A percentile compares a stretch with the other conserved stretches of the same genome.
Conservation (phyloP, 148 eudicot genomes). For the Dysphania ambrosioides region DNA sequence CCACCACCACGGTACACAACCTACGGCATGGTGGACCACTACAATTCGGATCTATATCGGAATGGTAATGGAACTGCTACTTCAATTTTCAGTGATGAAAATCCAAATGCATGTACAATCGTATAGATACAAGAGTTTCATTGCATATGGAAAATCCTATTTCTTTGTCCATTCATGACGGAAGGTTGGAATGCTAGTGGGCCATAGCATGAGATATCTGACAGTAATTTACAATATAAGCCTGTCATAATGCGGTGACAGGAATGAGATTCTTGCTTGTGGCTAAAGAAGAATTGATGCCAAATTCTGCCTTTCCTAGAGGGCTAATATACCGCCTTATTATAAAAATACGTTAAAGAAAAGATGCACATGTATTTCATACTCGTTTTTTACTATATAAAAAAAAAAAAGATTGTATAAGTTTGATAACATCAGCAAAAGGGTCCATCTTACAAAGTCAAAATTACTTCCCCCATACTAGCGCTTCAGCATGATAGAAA, state of each 20-base stretch:
- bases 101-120: slow-evolving; percentile 93
- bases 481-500: background rate
- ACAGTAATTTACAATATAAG: slow-evolving; percentile 26
- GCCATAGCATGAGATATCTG: slow-evolving; percentile 23
- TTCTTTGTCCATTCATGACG: slow-evolving; percentile 23
- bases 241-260: slow-evolving; percentile 29
- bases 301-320: slow-evolving; percentile 16
- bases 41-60: slow-evolving; percentile 30
- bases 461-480: background rate
- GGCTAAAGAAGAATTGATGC: slow-evolving; percentile 28
- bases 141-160: slow-evolving; percentile 2
- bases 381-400: background rate
- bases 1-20: slow-evolving; percentile 41
- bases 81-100: slow-evolving; percentile 89
- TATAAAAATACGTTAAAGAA: background rate
- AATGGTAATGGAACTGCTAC: slow-evolving; percentile 47
- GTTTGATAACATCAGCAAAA: slow-evolving; percentile 10
- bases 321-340: slow-evolving; percentile 15
- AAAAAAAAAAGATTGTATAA: background rate
- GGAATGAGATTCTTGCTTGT: slow-evolving; percentile 58
- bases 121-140: slow-evolving; percentile 30
- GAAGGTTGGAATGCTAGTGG: slow-evolving; percentile 25
- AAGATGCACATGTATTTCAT: slow-evolving; percentile 8
- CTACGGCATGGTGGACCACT: slow-evolving; percentile 35
- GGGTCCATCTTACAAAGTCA: background rate